Evolutionary conservation across 441 rosid species (phyloP).

Genomic region (Euphorbia celastroides): DNA sequence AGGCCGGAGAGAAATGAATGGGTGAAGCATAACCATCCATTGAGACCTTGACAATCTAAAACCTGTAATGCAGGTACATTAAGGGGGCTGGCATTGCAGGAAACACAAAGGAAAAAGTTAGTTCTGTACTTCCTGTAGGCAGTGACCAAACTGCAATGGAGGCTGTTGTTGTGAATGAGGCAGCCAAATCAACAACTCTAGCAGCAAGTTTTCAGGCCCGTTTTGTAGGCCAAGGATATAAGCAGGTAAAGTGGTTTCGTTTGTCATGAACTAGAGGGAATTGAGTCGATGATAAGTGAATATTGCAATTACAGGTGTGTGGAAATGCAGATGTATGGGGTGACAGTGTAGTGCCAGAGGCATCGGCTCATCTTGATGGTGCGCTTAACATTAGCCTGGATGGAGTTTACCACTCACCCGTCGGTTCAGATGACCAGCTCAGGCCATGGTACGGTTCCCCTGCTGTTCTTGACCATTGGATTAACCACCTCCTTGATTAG

Average conservation of each 20-base stretch:
- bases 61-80: conserved; percentile 49
- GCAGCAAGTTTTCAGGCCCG: conserved; percentile 55
- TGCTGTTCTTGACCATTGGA: conserved; percentile 57
- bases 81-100: conserved; percentile 54
- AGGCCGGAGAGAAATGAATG: background rate
- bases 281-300: background rate
- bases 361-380: conserved; percentile 74
- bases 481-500: conserved; percentile 56
- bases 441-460: conserved; percentile 97
- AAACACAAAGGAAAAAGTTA: conserved; percentile 34
- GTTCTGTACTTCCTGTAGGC: conserved; percentile 29
- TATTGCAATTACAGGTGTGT: conserved; percentile 44
- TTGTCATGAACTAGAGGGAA: background rate
- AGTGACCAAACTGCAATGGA: conserved; percentile 40
- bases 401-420: conserved; percentile 86
- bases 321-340: conserved; percentile 95
- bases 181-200: conserved; percentile 25
- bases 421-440: conserved; percentile 61
- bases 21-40: background rate
- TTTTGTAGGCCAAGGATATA: conserved; percentile 86
- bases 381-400: conserved; percentile 73
- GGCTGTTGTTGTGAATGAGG: conserved; percentile 34
- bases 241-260: conserved; percentile 46
- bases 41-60: background rate
- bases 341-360: conserved; percentile 92